Evolutionary conservation across 2,329 filamentous ascomycete species (phyloP), one percentile per base, ranked within the genome.

Genomic region (Erysiphe neolycopersici): DNA sequence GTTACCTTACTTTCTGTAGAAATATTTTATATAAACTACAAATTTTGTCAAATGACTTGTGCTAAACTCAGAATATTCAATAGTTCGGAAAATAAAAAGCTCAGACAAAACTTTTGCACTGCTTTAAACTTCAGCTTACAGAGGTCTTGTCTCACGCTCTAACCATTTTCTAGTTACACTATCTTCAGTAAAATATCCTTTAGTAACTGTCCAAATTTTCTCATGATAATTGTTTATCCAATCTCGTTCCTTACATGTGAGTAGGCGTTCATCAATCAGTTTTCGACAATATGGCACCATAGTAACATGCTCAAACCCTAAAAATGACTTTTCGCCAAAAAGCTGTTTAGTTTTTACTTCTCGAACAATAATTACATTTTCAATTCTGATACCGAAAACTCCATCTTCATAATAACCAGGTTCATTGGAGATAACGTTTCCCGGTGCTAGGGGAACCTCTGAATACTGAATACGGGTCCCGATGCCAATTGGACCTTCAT

Each of bases 331-430:
- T 53, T 93, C 87, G 17, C 85, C 87, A 56, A 95, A 95, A 32
- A 76, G 73, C 60, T 92, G 71, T 48, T 76, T 76, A 4, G 87
- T 93, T 60, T 85, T 67, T n/a, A 79, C 77, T 58, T 94, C 84
- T 50, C 72, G 78, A 29, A 91, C 83, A 66, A 95, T 78, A 50
- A 92, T 73, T 54, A 98, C 75, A 58, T 98, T 98, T 61, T 98
- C 89, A 54, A 94, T 94, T 16, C 89, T 78, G 51, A 98, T 89
- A 16, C 89, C 89, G 55, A 92, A 98, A 35, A 75, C 74, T 41
- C 84, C 87, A 53, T 98, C 89, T 59, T 95, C 85, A 58, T 98
- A 98, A 62, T 85, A 98, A 29, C 89, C 89, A 1, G 89, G 89
- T 60, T 98, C 84, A 54, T 94, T 84, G 1, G 87, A 95, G 43